These are phyloP conservation scores for Fusarium incarnatum DNA, from an alignment of 2,329 filamentous ascomycete genomes.

Conservation along the genomic window DNA sequence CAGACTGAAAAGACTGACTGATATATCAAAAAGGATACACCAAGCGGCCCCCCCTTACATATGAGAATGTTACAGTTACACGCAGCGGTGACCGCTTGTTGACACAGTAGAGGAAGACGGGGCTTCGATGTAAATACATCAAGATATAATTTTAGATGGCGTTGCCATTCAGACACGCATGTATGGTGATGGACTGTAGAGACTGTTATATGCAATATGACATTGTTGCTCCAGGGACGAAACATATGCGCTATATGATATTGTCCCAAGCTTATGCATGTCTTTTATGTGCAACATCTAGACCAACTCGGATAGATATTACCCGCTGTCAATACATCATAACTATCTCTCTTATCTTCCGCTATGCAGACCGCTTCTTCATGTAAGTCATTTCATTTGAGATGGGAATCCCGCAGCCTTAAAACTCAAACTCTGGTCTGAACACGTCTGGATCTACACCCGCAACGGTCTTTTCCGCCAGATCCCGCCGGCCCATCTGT, in stretches of 20 bases:
- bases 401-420: constrained; percentile 25
- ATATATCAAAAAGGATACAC: neutral
- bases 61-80: neutral
- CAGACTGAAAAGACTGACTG: neutral
- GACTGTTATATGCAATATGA: constrained; percentile 1
- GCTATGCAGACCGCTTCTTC: constrained; percentile 7
- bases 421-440: constrained; percentile 90
- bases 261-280: constrained; percentile 22
- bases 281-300: constrained; percentile 25
- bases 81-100: neutral
- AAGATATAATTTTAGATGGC: neutral
- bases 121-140: neutral
- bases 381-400: constrained; percentile 9
- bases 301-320: constrained; percentile 2
- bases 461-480: constrained; percentile 86
- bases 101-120: neutral
- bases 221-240: constrained; percentile 16
- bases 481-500: constrained; percentile 90
- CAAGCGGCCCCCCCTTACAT: neutral
- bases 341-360: neutral
- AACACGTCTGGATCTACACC: constrained; percentile 94
- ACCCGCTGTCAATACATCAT: constrained; percentile 4
- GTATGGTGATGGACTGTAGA: neutral
- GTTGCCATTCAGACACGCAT: neutral
- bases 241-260: constrained; percentile 2